Conservation (phyloP, 768 basidiomycete genomes). For the Lactarius tabidus region DNA sequence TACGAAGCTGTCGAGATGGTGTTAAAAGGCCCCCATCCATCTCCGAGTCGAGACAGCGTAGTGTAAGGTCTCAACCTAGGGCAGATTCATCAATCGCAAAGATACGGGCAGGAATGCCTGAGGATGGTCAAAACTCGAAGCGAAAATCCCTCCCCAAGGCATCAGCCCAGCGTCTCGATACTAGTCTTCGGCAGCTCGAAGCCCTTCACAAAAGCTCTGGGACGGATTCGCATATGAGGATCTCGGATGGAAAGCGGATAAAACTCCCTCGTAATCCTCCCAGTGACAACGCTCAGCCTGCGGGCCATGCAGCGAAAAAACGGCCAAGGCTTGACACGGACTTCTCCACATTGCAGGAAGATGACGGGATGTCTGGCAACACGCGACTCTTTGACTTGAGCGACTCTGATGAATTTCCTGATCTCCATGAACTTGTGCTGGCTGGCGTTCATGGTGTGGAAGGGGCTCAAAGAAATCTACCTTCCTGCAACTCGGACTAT, state of each 20-base stretch:
- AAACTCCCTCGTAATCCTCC: slow-evolving; percentile 7
- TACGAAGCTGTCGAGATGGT: slow-evolving; percentile 70
- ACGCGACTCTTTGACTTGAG: neutral
- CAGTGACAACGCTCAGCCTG: neutral
- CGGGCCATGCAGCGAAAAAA: slow-evolving; percentile 16
- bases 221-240: slow-evolving; percentile 13
- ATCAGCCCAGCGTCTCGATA: neutral
- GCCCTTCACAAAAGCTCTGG: slow-evolving; percentile 22
- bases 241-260: slow-evolving; percentile 21
- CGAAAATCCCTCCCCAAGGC: slow-evolving; percentile 2
- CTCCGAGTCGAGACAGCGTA: slow-evolving; percentile 35
- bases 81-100: neutral
- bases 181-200: slow-evolving; percentile 20
- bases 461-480: slow-evolving; percentile 25
- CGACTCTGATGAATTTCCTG: slow-evolving; percentile 34
- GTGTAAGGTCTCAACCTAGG: slow-evolving; percentile 18
- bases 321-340: slow-evolving; percentile 45
- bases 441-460: slow-evolving; percentile 30
- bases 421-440: slow-evolving; percentile 32
- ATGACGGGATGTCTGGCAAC: slow-evolving; percentile 17
- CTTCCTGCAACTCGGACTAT: slow-evolving; percentile 36
- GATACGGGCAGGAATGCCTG: neutral
- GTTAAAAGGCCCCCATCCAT: slow-evolving; percentile 46
- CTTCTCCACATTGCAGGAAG: slow-evolving; percentile 40
- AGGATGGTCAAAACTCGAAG: neutral